Evolutionary conservation across 1,284 basidiomycete genomes (phyloP).

Genomic region (Sporisorium sorghi): DNA sequence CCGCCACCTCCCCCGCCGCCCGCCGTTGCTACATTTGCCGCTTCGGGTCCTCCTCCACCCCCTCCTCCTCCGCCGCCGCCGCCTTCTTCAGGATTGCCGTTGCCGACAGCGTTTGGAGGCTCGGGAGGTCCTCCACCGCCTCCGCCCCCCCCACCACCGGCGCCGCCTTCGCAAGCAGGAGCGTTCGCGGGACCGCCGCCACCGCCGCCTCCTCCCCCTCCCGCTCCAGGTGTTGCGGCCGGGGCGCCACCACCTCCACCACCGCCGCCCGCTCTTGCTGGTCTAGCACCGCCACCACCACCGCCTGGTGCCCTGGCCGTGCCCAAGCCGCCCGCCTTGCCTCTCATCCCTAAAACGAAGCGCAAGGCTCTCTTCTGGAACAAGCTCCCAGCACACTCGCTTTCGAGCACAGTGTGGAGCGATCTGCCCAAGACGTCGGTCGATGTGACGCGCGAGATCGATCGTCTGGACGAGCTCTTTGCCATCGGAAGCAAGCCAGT

Average conservation of each 20-base stretch:
- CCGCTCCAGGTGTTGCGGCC: slow-evolving; percentile 13
- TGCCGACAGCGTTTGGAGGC: background rate
- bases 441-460: slow-evolving; percentile 71
- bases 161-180: slow-evolving; percentile 16
- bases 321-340: slow-evolving; percentile 40
- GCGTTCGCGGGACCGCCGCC: slow-evolving; percentile 10
- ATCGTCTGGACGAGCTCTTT: slow-evolving; percentile 77
- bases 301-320: slow-evolving; percentile 23
- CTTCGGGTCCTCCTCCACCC: slow-evolving; percentile 19
- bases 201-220: slow-evolving; percentile 47
- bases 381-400: slow-evolving; percentile 74
- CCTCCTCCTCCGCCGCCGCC: slow-evolving; percentile 47
- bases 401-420: slow-evolving; percentile 78
- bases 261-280: slow-evolving; percentile 11
- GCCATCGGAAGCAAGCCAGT: slow-evolving; percentile 73
- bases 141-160: slow-evolving; percentile 38
- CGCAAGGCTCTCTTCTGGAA: slow-evolving; percentile 86
- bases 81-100: slow-evolving; percentile 15
- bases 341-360: slow-evolving; percentile 73
- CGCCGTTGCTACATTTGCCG: background rate
- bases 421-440: slow-evolving; percentile 72
- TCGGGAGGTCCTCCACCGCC: slow-evolving; percentile 24
- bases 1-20: slow-evolving; percentile 24
- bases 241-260: slow-evolving; percentile 25
- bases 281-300: slow-evolving; percentile 21